Percentiles rank a stretch among this genome's conserved stretches.
These are phyloP conservation scores for Exobasidium cylindrosporum DNA, from an alignment of 1,284 basidiomycete genomes.

Conservation along the genomic window DNA sequence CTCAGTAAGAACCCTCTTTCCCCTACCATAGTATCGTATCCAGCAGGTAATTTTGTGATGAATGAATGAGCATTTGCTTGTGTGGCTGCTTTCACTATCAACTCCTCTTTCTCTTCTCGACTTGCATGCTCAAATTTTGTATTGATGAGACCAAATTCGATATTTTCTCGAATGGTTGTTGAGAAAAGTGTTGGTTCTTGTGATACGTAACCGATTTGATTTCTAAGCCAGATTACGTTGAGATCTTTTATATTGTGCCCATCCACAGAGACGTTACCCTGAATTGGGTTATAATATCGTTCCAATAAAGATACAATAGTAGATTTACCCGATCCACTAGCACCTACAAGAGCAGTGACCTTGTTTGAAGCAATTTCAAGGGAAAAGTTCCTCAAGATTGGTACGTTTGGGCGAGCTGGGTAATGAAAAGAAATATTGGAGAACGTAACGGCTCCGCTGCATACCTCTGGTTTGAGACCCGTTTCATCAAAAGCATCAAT, in stretches of 20 bases:
- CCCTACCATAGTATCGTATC: slow-evolving; percentile 51
- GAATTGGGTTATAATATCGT: slow-evolving; percentile 57
- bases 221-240: slow-evolving; percentile 54
- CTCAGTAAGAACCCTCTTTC: slow-evolving; percentile 46
- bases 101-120: slow-evolving; percentile 27
- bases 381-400: slow-evolving; percentile 40
- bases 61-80: slow-evolving; percentile 52
- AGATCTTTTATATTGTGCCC: slow-evolving; percentile 41
- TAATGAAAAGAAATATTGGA: slow-evolving; percentile 49
- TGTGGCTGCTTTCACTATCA: slow-evolving; percentile 44
- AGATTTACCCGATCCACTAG: slow-evolving; percentile 53
- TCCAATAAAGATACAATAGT: slow-evolving; percentile 57
- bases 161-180: slow-evolving; percentile 44
- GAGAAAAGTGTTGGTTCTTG: slow-evolving; percentile 51
- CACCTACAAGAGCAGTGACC: slow-evolving; percentile 55
- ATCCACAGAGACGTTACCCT: slow-evolving; percentile 41
- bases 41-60: slow-evolving; percentile 46
- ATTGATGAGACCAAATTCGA: slow-evolving; percentile 48
- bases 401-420: slow-evolving; percentile 37
- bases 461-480: slow-evolving; percentile 71
- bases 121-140: slow-evolving; percentile 28
- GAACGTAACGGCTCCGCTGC: slow-evolving; percentile 64
- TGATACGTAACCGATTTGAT: slow-evolving; percentile 49
- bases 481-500: slow-evolving; percentile 76
- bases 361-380: slow-evolving; percentile 38